Evolutionary conservation across 2,329 filamentous ascomycete species (phyloP), one percentile per base, ranked within the genome.

Genomic region (Pseudocercospora fuligena): DNA sequence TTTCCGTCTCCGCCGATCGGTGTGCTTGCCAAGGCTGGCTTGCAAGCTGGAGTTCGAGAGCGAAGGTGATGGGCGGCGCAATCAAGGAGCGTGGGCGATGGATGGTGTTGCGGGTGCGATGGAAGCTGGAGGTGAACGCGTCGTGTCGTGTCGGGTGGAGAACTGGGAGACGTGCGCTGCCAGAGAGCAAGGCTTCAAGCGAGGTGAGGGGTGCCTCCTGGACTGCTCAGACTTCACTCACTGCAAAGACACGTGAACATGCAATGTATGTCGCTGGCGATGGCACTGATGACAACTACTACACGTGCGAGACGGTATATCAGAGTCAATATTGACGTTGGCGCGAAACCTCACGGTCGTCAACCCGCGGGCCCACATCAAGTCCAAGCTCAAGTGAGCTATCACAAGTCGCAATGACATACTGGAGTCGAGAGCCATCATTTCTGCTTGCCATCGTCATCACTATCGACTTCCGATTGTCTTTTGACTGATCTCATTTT

Each of bases 1-100:
- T 71, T 80, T 49, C 51, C 51, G 51, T 27, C 16, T 56, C 66
- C 61, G 67, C 65, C 68, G 69, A 71, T 70, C 71, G 67, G 46
- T 58, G 56, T 58, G 56, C 23, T 36, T 60, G 69, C 69, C 64
- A 69, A 67, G 67, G 49, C 61, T 58, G 61, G 63, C 63, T 66
- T 62, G 65, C 60, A 49, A 60, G 59, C 61, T 63, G 58, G 5
- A 21, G 23, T 47, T n/a, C 21, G 53, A 33, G 62, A 36, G 29
- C 29, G 31, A 61, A 23, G 27, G 33, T 33, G 53, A 53, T 66
- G 51, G 47, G 29, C 40, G 46, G 23, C 43, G 59, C 63, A 64
- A 60, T 33, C 19, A 46, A 29, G 31, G 64, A 51, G 29, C 23
- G 47, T 19, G 53, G 33, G 23, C 40, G 64, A 43, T 27, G 59